Evolutionary conservation across 2,329 filamentous ascomycete genomes (phyloP), one percentile per base, ranked within the genome.

Genomic region (Xylariomycetidae sp.): DNA sequence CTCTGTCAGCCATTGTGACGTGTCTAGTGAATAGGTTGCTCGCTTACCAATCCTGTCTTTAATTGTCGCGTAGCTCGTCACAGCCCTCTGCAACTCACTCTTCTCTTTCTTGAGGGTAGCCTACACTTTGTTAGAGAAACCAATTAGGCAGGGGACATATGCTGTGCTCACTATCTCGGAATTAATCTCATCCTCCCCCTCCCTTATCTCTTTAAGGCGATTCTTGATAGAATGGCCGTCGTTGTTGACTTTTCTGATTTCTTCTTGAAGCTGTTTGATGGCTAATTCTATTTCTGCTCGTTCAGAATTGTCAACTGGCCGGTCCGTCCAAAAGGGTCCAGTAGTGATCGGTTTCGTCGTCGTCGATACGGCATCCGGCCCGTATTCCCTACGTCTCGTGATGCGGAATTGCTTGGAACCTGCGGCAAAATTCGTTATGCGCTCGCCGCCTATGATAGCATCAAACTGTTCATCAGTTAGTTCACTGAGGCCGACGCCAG

Each of bases 361-460:
- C 1, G 85, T 88, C 2, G 86, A 87, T 30, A 76, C 77, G 11
- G 83, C 87, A 30, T 72, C 66, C 2, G 79, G 74, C 3, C 87
- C 88, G 58, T 96, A 96, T 56, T 97, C 90, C 44, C 69, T 72
- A 30, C 90, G 80, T 12, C 85, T 77, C 5, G 69, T 71, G 32
- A 92, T 73, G 14, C 68, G 70, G 56, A 85, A 89, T 7, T 59
- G 63, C 31, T 79, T 72, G 12, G 64, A 72, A 4, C 80, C 80
- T 16, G 83, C 73, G n/a, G 86, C 77, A 74, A 85, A 96, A 15
- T 67, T 73, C 26, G 61, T 69, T 32, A 96, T 72, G 16, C 68
- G 69, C 11, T 70, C 64, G 30, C 67, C 72, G 11, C 64, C 61
- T 26, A 75, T 63, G 20, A 95, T 65, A n/a, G 59, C 63, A n/a